phyloP scores from a whole-genome alignment of 1,284 basidiomycete species.

The Irpex sp. region DNA sequence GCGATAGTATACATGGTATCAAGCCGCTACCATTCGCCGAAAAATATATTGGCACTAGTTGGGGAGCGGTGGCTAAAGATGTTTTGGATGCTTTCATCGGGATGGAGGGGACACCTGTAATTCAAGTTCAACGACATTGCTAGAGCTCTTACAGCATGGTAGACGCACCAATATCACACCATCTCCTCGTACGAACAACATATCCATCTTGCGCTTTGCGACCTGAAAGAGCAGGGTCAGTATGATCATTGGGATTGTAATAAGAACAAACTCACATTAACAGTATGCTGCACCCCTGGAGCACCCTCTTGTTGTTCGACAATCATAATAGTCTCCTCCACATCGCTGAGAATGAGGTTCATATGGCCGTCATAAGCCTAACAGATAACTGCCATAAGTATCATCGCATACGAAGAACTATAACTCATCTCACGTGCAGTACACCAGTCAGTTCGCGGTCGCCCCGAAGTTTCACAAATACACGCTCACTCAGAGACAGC shows the following conservation, averaged over 20 bases:
- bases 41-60: slow-evolving; percentile 5
- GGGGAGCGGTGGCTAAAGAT: neutral
- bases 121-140: slow-evolving; percentile 10
- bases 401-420: neutral
- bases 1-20: neutral
- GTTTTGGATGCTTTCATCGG: slow-evolving; percentile 25
- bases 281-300: slow-evolving; percentile 46
- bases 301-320: slow-evolving; percentile 70
- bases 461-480: slow-evolving; percentile 93
- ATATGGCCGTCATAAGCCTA: slow-evolving; percentile 99
- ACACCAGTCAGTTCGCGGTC: slow-evolving; percentile 92
- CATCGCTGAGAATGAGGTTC: slow-evolving; percentile 97
- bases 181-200: slow-evolving; percentile 97
- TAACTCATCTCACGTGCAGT: slow-evolving; percentile 70
- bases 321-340: slow-evolving; percentile 94
- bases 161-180: slow-evolving; percentile 83
- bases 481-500: slow-evolving; percentile 93
- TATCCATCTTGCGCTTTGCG: slow-evolving; percentile 93
- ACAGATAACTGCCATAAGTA: slow-evolving; percentile 13
- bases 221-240: slow-evolving; percentile 45
- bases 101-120: slow-evolving; percentile 72
- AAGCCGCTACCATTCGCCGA: neutral
- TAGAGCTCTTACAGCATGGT: neutral
- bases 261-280: slow-evolving; percentile 48
- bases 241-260: neutral